A percentile compares a stretch with the other conserved stretches of the same genome.
phyloP scores from a whole-genome alignment of 768 basidiomycete species.

The Kondoa malvinella region DNA sequence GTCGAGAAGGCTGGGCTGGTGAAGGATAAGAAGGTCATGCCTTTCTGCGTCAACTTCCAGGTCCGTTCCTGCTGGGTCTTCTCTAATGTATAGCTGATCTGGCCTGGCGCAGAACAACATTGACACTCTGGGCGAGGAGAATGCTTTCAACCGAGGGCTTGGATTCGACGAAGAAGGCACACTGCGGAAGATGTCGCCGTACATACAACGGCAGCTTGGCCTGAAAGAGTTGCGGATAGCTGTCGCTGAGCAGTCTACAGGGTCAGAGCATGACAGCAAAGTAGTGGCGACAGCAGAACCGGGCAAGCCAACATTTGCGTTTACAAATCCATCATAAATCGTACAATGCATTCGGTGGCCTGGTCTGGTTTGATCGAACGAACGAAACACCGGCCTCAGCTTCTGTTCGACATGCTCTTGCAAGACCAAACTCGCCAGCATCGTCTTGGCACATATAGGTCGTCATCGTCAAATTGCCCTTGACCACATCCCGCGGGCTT shows the following conservation, averaged over 20 bases:
- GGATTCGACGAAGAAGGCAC: conserved; percentile 54
- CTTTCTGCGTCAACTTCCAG: conserved; percentile 84
- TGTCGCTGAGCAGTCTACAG: conserved; percentile 37
- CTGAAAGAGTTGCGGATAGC: conserved; percentile 39
- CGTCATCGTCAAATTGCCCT: too few relatives aligned
- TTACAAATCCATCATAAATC: background rate
- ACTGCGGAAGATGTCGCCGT: conserved; percentile 51
- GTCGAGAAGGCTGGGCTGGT: conserved; percentile 58
- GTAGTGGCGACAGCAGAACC: background rate
- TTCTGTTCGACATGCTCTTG: too few relatives aligned
- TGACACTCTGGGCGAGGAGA: conserved; percentile 36
- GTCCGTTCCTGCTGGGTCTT: conserved; percentile 35
- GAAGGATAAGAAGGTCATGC: conserved; percentile 93
- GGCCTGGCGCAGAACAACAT: conserved; percentile 7
- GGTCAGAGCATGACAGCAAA: background rate
- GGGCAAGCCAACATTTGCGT: background rate
- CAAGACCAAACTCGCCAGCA: too few relatives aligned
- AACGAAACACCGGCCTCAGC: too few relatives aligned
- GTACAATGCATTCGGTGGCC: too few relatives aligned
- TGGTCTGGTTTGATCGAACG: too few relatives aligned
- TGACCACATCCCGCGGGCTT: too few relatives aligned
- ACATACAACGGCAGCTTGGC: conserved; percentile 48
- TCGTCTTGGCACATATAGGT: too few relatives aligned
- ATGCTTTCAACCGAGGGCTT: conserved; percentile 54
- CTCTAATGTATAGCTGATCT: background rate